These are phyloP conservation scores for Talaromyces sp. DNA, from an alignment of 2,329 filamentous ascomycete genomes.

Conservation along the genomic window DNA sequence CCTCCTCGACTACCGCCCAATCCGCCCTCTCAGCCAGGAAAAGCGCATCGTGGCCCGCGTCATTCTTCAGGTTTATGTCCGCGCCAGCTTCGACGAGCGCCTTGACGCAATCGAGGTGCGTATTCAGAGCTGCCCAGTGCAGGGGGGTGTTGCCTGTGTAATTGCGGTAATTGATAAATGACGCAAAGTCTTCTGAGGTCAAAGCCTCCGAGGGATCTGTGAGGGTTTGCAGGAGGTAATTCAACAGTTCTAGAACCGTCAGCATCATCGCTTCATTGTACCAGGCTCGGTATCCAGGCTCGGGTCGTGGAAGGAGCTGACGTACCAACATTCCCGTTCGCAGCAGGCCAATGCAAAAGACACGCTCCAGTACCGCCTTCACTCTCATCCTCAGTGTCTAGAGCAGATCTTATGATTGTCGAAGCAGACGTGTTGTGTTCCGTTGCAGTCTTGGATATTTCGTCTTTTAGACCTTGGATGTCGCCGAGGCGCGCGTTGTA, in stretches of 20 bases:
- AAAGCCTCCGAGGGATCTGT: background rate
- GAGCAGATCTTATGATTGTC: constrained; percentile 66
- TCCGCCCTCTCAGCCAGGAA: constrained; percentile 70
- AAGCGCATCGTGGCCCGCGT: constrained; percentile 75
- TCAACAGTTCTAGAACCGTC: constrained; percentile 43
- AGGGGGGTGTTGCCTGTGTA: constrained; percentile 82
- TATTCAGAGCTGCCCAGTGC: constrained; percentile 91
- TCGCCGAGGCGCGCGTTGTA: constrained; percentile 82
- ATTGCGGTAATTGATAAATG: constrained; percentile 58
- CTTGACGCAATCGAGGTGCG: constrained; percentile 77
- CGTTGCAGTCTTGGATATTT: constrained; percentile 58
- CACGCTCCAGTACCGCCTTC: constrained; percentile 51
- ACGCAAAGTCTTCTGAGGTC: constrained; percentile 21
- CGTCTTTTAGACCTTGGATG: constrained; percentile 60
- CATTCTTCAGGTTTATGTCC: constrained; percentile 73
- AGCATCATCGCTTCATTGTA: background rate
- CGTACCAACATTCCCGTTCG: constrained; percentile 80
- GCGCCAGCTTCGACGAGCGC: constrained; percentile 72
- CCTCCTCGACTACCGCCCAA: constrained; percentile 53
- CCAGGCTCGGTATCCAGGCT: too few relatives aligned
- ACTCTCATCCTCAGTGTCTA: constrained; percentile 73
- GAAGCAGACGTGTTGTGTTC: constrained; percentile 58
- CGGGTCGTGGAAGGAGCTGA: constrained; percentile 10
- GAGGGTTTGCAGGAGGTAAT: constrained; percentile 40
- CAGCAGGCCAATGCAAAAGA: constrained; percentile 82